Evolutionary conservation across 441 rosid genomes (phyloP).

Genomic region (Kokia cookei): DNA sequence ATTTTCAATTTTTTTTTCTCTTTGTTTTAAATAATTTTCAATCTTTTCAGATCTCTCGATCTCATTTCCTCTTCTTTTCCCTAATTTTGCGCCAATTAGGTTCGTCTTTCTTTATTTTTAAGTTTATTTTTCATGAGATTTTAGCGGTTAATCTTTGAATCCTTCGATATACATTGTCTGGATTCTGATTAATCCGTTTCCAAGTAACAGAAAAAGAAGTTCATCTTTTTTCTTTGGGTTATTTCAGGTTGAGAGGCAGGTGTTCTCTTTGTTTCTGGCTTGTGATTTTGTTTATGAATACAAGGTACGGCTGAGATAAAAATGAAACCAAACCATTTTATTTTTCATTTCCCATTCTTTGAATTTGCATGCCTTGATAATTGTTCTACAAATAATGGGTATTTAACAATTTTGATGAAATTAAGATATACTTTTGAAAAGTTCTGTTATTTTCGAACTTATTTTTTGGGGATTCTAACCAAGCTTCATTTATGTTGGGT

Average conservation of each 20-base stretch:
- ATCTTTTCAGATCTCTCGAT: conserved; percentile 8
- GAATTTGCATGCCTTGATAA: background rate
- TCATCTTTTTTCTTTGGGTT: background rate
- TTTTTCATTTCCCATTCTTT: background rate
- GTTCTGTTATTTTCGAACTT: background rate
- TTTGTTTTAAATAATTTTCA: background rate
- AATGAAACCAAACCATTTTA: background rate
- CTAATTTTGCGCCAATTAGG: conserved; percentile 16
- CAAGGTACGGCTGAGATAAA: conserved; percentile 12
- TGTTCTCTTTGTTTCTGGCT: background rate
- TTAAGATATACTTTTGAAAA: background rate
- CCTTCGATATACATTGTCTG: background rate
- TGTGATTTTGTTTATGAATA: conserved; percentile 28
- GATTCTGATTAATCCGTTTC: background rate
- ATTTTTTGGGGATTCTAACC: too few species aligned
- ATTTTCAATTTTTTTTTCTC: background rate
- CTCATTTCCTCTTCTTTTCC: conserved; percentile 14
- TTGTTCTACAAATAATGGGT: background rate
- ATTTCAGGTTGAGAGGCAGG: conserved; percentile 2
- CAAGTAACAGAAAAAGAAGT: background rate
- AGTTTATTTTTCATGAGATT: background rate
- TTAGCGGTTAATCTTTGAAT: background rate
- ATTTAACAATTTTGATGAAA: background rate
- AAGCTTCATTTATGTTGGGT: too few species aligned
- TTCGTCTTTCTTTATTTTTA: conserved; percentile 1